Conservation (phyloP, 495 filamentous ascomycete genomes). For the Neurospora sp. region DNA sequence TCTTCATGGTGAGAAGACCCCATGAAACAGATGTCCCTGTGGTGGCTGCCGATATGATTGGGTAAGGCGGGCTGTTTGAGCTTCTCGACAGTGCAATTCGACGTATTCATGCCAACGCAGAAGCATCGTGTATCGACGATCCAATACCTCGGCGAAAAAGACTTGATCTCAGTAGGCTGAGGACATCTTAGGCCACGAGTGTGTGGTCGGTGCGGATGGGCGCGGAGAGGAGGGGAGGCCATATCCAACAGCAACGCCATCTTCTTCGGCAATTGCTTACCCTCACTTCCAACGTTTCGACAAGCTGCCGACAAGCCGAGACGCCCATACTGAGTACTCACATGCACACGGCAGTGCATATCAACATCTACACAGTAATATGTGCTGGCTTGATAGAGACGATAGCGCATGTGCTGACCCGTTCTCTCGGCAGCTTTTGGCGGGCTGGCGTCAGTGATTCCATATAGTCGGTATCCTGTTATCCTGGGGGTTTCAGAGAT, state of each 20-base stretch:
- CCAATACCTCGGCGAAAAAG: background rate
- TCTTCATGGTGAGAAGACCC: background rate
- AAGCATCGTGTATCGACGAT: background rate
- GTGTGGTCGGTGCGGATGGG: background rate
- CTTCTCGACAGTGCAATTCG: background rate
- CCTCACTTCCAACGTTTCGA: background rate
- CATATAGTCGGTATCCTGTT: background rate
- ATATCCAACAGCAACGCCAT: background rate
- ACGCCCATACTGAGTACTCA: background rate
- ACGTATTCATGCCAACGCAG: background rate
- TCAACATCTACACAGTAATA: background rate
- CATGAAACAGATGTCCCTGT: background rate
- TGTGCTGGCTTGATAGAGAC: background rate
- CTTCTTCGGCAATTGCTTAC: background rate
- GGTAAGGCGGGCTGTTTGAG: background rate
- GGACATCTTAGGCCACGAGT: background rate
- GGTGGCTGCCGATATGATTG: background rate
- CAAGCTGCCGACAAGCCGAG: constrained; percentile 4
- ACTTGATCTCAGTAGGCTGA: background rate
- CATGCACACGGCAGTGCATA: background rate
- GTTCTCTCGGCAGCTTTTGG: background rate
- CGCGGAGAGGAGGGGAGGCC: background rate
- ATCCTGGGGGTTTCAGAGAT: background rate
- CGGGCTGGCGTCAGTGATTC: background rate
- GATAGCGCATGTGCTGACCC: background rate